A percentile compares a stretch with the other conserved stretches of the same genome.
Conservation (phyloP, 108 stramenopile species). For the Skeletonema potamos region DNA sequence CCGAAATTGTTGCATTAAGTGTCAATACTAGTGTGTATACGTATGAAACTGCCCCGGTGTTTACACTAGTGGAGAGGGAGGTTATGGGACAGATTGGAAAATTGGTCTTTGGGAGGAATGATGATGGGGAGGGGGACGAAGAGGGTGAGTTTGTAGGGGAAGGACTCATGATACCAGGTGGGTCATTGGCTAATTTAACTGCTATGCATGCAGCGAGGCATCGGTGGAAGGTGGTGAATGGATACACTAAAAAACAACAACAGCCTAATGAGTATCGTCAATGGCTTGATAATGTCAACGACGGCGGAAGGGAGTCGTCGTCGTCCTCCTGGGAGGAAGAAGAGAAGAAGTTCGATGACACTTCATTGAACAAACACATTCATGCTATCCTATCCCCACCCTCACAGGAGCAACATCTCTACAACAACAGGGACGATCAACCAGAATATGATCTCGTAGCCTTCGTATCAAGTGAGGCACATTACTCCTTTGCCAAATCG, state of each 20-base stretch:
- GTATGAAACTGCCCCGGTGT: conserved; percentile 50
- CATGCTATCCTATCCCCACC: not conserved
- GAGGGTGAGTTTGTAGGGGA: conserved; percentile 24
- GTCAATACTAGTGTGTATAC: conserved; percentile 46
- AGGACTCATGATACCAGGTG: conserved; percentile 56
- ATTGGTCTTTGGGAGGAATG: conserved; percentile 16
- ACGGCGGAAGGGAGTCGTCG: not conserved
- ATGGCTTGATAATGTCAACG: not conserved
- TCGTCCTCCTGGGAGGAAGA: too few relatives aligned
- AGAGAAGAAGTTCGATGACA: conserved; percentile 24
- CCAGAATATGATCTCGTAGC: conserved; percentile 29
- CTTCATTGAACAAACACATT: not conserved
- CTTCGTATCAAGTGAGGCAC: conserved; percentile 58
- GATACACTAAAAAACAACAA: not conserved
- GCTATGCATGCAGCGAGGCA: conserved; percentile 54
- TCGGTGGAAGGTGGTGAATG: conserved; percentile 28
- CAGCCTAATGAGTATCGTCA: conserved; percentile 3
- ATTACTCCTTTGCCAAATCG: conserved; percentile 60
- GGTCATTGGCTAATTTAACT: conserved; percentile 49
- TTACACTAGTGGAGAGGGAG: conserved; percentile 47
- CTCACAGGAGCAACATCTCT: not conserved
- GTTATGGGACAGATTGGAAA: conserved; percentile 30
- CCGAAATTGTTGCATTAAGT: conserved; percentile 38
- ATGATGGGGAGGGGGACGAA: conserved; percentile 8
- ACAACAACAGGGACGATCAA: not conserved